Conservation (phyloP, 2,329 filamentous ascomycete species). For the Teratosphaeriaceae sp. region DNA sequence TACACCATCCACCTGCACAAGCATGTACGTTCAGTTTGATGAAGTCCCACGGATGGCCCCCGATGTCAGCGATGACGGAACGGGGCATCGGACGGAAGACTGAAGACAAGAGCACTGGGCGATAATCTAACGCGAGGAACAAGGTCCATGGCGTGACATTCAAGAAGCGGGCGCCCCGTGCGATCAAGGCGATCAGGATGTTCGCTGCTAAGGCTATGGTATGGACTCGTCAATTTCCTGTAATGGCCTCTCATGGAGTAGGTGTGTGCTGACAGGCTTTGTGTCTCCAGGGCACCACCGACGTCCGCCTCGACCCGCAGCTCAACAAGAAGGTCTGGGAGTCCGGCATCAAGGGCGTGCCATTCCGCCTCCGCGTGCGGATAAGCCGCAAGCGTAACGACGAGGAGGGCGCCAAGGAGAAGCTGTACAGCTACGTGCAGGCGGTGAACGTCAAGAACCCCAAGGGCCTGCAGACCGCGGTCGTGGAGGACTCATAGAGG, state of each 20-base stretch:
- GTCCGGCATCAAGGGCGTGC: slow-evolving; percentile 96
- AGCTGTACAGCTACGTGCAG: slow-evolving; percentile 99
- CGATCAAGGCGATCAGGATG: slow-evolving; percentile 99
- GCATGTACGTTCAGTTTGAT: slow-evolving; percentile 80
- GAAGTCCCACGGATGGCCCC: slow-evolving; percentile 58
- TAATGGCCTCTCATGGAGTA: too few species aligned
- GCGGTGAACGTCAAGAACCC: slow-evolving; percentile 99
- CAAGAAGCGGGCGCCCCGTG: slow-evolving; percentile 98
- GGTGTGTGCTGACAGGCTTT: neutral
- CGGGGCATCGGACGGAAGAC: slow-evolving; percentile 59
- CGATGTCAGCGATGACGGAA: slow-evolving; percentile 24
- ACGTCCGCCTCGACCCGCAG: slow-evolving; percentile 97
- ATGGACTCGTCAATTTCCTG: too few species aligned
- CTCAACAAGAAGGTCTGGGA: slow-evolving; percentile 99
- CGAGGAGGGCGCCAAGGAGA: slow-evolving; percentile 99
- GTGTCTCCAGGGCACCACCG: slow-evolving; percentile 70
- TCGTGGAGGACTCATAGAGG: slow-evolving; percentile 67
- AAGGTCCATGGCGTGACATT: slow-evolving; percentile 95
- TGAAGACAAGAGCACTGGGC: slow-evolving; percentile 38
- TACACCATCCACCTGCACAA: slow-evolving; percentile 99
- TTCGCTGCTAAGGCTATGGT: slow-evolving; percentile 96
- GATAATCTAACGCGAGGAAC: too few species aligned
- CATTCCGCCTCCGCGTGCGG: slow-evolving; percentile 93
- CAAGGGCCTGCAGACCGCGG: slow-evolving; percentile 90
- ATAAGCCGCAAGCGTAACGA: slow-evolving; percentile 99